These are phyloP conservation scores for Bryoerythrophyllum caledonicum DNA, from an alignment of 225 moss, liverwort and hornwort genomes.

Conservation along the genomic window DNA sequence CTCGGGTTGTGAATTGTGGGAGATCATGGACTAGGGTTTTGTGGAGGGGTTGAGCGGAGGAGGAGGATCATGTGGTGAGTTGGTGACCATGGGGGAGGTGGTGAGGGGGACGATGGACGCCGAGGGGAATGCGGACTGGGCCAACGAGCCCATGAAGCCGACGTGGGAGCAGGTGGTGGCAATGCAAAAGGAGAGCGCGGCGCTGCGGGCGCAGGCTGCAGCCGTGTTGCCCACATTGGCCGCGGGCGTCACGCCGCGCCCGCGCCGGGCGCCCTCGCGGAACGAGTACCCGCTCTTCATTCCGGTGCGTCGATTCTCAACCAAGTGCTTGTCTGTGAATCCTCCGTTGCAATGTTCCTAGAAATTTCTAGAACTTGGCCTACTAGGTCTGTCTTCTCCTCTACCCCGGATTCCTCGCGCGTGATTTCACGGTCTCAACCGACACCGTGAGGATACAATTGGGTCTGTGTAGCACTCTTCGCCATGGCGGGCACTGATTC, in stretches of 20 bases:
- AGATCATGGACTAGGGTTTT: slow-evolving; percentile 17
- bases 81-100: slow-evolving; percentile 41
- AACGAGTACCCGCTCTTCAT: slow-evolving; percentile 57
- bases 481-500: not conserved
- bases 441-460: not conserved
- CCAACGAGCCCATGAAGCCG: slow-evolving; percentile 40
- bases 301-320: slow-evolving; percentile 34
- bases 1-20: not conserved
- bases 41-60: not conserved
- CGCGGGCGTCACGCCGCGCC: slow-evolving; percentile 23
- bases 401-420: not conserved
- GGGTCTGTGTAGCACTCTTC: not conserved
- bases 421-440: not conserved
- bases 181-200: slow-evolving; percentile 65
- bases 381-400: not conserved
- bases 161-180: slow-evolving; percentile 62
- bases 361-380: not conserved
- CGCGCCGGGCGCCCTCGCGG: slow-evolving; percentile 41
- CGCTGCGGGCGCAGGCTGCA: slow-evolving; percentile 59
- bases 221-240: slow-evolving; percentile 48
- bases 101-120: slow-evolving; percentile 30
- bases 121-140: slow-evolving; percentile 35
- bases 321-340: not conserved
- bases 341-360: not conserved
- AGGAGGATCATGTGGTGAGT: slow-evolving; percentile 32